Conservation (phyloP, 176 grass and related monocot genomes). For the Eragrostis nindensis region DNA sequence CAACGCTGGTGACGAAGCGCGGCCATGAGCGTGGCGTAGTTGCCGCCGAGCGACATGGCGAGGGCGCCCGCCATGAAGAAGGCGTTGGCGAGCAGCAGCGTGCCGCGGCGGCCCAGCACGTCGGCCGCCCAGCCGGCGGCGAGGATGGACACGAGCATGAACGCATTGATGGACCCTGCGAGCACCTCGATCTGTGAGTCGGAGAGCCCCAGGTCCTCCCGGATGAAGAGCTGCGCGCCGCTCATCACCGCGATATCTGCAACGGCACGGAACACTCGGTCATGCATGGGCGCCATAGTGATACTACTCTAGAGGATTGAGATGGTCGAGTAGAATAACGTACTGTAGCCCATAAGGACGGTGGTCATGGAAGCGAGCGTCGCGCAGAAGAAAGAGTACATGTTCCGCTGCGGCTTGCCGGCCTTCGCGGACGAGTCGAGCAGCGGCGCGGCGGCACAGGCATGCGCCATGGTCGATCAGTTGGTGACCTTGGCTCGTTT, state of each 20-base stretch:
- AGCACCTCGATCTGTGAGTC: slow-evolving; percentile 53
- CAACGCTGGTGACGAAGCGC: slow-evolving; percentile 51
- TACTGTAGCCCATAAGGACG: slow-evolving; percentile 51
- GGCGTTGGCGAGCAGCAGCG: slow-evolving; percentile 35
- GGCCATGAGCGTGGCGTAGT: slow-evolving; percentile 40
- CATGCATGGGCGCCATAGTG: too few species aligned
- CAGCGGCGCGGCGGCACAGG: background rate
- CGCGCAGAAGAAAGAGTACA: slow-evolving; percentile 33
- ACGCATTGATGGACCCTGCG: slow-evolving; percentile 37
- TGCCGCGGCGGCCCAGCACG: slow-evolving; percentile 29
- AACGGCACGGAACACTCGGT: too few species aligned
- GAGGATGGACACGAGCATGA: slow-evolving; percentile 39
- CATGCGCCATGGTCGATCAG: background rate
- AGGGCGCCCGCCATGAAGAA: slow-evolving; percentile 52
- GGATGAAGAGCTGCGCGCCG: slow-evolving; percentile 60
- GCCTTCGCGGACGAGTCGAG: background rate
- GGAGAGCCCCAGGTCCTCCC: slow-evolving; percentile 36
- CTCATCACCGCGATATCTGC: slow-evolving; percentile 58
- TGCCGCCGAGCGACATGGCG: slow-evolving; percentile 41
- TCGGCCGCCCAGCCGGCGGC: slow-evolving; percentile 48
- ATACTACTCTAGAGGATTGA: too few species aligned
- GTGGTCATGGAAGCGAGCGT: slow-evolving; percentile 52
- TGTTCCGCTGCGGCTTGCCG: background rate
- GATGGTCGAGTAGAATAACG: background rate
- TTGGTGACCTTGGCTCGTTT: too few species aligned